Evolutionary conservation across 176 grass and related monocot species (phyloP), one percentile per base, ranked within the genome.

Genomic region (Oryza australiensis): DNA sequence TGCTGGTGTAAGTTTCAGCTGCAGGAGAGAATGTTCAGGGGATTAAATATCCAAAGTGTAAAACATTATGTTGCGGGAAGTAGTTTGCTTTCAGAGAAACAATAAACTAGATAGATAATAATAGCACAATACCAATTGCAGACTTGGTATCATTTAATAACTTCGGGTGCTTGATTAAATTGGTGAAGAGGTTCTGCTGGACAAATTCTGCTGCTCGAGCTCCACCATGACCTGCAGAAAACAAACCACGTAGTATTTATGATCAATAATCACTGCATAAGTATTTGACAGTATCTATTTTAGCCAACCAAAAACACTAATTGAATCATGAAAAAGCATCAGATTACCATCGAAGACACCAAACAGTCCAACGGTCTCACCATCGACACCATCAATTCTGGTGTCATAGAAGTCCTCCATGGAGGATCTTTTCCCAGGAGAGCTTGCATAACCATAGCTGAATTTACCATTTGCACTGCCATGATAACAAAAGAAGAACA

Each of bases 321-420:
- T 20, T 72, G 22, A 0, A 11, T 7, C 6, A 76, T 43, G n/a
- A 28, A 48, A 35, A 48, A 14, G 32, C 46, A 23, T 22, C 38
- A 40, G 26, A 34, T 64, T 92, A 97, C 94, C 94, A 59, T 97
- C 94, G 66, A 92, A 97, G 12, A 97, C 94, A 2, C 91, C 94
- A 23, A 97, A 97, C 53, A 94, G 32, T 16, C 94, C 94, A 4
- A 97, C 89, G 9, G 88, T 91, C 73, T 94, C 87, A 18, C 94
- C 94, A 24, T 94, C 87, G 16, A 97, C 89, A 34, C 91, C 89
- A 34, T 94, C 94, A 5, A 94, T 77, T 85, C 87, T 88, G 32
- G 94, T 91, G 32, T 97, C 94, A 41, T 90, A 77, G 71, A 92
- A 97, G 70, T 97, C 94, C 80, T 97, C 94, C 94, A 94, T 97